These are phyloP conservation scores for Chrysoporthe deuterocubensis DNA, from an alignment of 2,329 filamentous ascomycete species.

Conservation along the genomic window DNA sequence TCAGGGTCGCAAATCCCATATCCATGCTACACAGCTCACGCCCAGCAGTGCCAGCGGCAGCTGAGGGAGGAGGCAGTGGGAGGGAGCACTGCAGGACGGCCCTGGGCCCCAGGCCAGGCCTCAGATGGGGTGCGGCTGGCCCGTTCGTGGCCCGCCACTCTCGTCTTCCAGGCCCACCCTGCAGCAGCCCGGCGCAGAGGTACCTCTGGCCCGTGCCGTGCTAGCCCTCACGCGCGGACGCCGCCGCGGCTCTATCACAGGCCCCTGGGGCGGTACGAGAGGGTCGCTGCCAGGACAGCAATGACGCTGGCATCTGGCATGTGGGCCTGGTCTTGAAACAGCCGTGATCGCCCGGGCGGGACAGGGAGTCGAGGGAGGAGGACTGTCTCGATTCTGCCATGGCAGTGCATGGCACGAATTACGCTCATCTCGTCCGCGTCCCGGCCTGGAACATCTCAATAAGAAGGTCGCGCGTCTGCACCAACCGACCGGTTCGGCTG, in stretches of 20 bases:
- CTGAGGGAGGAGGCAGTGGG: no score
- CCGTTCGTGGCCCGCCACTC: background rate
- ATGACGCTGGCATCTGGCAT: background rate
- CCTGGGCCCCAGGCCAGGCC: background rate
- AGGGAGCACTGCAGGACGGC: background rate
- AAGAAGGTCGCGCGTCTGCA: background rate
- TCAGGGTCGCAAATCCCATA: background rate
- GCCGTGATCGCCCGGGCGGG: background rate
- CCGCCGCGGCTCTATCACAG: background rate
- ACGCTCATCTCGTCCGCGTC: background rate
- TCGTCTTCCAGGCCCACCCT: background rate
- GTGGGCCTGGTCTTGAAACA: background rate
- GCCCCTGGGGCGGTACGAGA: background rate
- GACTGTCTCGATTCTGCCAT: background rate
- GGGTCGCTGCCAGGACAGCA: background rate
- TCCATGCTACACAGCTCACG: background rate
- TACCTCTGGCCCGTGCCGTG: conserved; percentile 5
- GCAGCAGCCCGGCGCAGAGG: background rate
- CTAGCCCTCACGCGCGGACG: background rate
- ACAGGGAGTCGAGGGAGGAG: background rate
- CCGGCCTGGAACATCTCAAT: background rate
- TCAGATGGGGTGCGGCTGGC: no score
- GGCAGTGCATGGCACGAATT: background rate
- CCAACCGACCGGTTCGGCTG: background rate
- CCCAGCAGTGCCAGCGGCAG: no score